A percentile compares a stretch with the other conserved stretches of the same genome.
Evolutionary conservation across 768 basidiomycete species (phyloP).

Genomic region (Daedalea quercina): DNA sequence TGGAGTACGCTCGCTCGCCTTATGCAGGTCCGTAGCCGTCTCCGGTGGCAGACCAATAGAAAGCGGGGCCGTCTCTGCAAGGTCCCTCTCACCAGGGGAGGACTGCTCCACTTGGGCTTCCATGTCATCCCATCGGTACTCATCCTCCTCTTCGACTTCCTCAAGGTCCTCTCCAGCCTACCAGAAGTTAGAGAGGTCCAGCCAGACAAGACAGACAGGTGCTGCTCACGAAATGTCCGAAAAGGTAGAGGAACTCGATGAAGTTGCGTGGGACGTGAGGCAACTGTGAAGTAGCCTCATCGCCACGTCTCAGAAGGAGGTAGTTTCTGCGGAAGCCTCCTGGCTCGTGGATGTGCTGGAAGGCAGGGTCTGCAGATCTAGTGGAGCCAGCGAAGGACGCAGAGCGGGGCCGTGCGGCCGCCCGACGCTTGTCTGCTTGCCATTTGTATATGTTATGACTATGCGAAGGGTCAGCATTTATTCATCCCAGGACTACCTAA

Average conservation of each 20-base stretch:
- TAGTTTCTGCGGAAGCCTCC: conserved; percentile 93
- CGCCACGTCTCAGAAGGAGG: conserved; percentile 63
- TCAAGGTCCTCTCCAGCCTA: conserved; percentile 87
- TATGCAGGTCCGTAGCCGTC: conserved; percentile 4
- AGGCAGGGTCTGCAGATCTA: conserved; percentile 57
- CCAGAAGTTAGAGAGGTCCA: neutral
- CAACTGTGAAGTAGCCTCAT: conserved; percentile 53
- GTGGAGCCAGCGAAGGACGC: conserved; percentile 60
- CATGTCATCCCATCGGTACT: conserved; percentile 25
- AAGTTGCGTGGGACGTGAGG: conserved; percentile 72
- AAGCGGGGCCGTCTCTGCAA: neutral
- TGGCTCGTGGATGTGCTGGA: conserved; percentile 92
- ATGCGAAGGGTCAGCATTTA: neutral
- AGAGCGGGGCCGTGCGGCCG: conserved; percentile 55
- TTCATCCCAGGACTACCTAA: no score
- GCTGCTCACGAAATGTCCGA: conserved; percentile 87
- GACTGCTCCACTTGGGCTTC: conserved; percentile 10
- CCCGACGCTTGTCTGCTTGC: conserved; percentile 68
- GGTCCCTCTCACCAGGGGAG: conserved; percentile 1
- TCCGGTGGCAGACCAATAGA: conserved; percentile 9
- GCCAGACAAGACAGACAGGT: neutral
- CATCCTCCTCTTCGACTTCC: conserved; percentile 55
- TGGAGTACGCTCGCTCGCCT: conserved; percentile 47
- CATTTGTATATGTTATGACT: conserved; percentile 95
- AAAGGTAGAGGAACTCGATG: conserved; percentile 91